Conservation (phyloP, 805 yeast genomes). For the Saccharomycopsis microspora region DNA sequence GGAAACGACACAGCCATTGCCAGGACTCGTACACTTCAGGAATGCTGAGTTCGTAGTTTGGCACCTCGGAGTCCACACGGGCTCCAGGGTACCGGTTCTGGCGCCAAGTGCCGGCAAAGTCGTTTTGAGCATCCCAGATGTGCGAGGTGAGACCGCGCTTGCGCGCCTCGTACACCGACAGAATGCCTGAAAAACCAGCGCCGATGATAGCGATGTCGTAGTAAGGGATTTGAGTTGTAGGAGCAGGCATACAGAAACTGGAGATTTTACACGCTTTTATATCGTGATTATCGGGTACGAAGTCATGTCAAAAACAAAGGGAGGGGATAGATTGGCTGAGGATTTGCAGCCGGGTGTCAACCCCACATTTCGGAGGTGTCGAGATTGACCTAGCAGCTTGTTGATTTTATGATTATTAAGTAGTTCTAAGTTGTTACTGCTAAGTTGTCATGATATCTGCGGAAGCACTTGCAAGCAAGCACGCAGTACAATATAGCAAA, state of each 20-base stretch:
- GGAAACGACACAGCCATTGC: conserved; percentile 21
- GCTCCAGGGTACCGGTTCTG: conserved; percentile 19
- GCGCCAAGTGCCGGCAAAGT: conserved; percentile 19
- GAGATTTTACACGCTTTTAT: no score
- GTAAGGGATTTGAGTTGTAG: conserved; percentile 5
- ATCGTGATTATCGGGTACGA: no score
- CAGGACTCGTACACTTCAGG: conserved; percentile 20
- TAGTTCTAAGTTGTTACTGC: no score
- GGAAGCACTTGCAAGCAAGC: no score
- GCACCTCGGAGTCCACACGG: conserved; percentile 22
- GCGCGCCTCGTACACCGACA: conserved; percentile 14
- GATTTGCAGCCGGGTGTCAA: no score
- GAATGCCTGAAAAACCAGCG: conserved; percentile 18
- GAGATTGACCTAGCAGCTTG: no score
- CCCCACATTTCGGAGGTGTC: no score
- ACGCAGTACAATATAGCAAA: no score
- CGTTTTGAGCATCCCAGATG: conserved; percentile 12
- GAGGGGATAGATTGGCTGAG: no score
- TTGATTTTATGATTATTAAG: no score
- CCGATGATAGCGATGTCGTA: conserved; percentile 17
- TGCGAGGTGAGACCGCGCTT: conserved; percentile 16
- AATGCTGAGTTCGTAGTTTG: conserved; percentile 20
- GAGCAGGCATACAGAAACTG: conserved; percentile 7
- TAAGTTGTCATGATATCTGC: no score
- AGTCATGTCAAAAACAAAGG: no score